Conservation (phyloP, 805 yeast species). For the Starmerella sirachaensis region DNA sequence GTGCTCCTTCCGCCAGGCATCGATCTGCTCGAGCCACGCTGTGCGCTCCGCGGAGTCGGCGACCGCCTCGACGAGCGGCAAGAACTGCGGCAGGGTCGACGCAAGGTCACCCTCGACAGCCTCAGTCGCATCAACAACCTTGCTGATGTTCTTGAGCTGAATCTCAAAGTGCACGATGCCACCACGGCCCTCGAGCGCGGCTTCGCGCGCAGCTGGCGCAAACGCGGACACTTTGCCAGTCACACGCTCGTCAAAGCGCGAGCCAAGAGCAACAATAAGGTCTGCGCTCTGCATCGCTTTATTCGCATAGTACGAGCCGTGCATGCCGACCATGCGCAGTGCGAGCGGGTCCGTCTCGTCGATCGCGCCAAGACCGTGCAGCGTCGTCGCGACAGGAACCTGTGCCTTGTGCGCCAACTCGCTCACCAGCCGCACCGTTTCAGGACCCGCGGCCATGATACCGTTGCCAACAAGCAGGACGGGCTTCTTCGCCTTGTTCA, state of each 20-base stretch:
- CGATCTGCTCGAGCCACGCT: constrained; percentile 66
- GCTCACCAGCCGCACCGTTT: constrained; percentile 50
- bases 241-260: constrained; percentile 97
- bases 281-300: constrained; percentile 89
- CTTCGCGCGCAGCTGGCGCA: constrained; percentile 86
- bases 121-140: constrained; percentile 86
- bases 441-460: constrained; percentile 62
- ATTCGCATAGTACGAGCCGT: constrained; percentile 92
- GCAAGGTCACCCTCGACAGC: constrained; percentile 96
- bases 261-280: constrained; percentile 85
- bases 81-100: constrained; percentile 54
- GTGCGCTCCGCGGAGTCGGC: constrained; percentile 38
- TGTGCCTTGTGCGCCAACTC: constrained; percentile 81
- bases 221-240: constrained; percentile 75
- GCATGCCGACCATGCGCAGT: constrained; percentile 96
- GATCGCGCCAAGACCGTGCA: constrained; percentile 88
- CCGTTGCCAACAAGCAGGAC: constrained; percentile 89
- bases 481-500: constrained; percentile 78
- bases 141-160: constrained; percentile 91
- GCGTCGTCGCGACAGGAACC: constrained; percentile 92
- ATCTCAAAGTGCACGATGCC: constrained; percentile 96
- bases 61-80: constrained; percentile 59
- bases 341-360: constrained; percentile 87
- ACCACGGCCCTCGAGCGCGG: constrained; percentile 80
- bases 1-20: constrained; percentile 72